Base-by-base conservation (phyloP, 208 protist genomes). In the Leptomonas pyrrhocoris region DNA sequence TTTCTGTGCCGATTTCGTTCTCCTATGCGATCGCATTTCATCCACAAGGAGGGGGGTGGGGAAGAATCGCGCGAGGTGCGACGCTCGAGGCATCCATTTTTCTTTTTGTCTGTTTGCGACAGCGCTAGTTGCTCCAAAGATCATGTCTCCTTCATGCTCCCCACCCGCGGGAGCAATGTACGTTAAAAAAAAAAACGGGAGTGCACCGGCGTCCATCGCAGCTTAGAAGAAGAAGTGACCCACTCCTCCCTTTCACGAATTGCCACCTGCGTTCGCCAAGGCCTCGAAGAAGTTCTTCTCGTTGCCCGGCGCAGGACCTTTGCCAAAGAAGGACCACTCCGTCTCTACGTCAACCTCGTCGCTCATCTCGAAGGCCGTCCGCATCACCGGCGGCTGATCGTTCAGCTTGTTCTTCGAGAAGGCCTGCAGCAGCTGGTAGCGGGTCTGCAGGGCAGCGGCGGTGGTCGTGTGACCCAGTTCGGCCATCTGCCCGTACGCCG, bases 351-450 rank as follows among this genome's bases (percentile, higher is more conserved):
- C 91, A 16, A 92, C 81, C 31, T 94, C 91, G 65, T 96, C 91
- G 62, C 86, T 90, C 88, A 96, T 91, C 74, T 96, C 91, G 60
- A 92, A 96, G 0, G 91, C 91, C 1, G 81, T 93, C 25, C 88
- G 91, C 78, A 90, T 74, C 45, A 96, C 73, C 16, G 88, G 88
- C 23, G 86, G 74, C 30, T 69, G 68, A 45, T 63, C 70, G 21
- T 71, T 70, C 38, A 96, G 63, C 31, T 75, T 88, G 25, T 92
- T 88, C 36, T 83, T 87, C 36, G 81, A 64, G 49, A 90, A 78
- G 30, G 80, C 84, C 70, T 90, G 83, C 16, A 96, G 74, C 36
- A 94, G 78, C 74, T 84, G 72, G 68, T 93, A 95, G 48, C 90
- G 81, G 57, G 48, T 74, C 71, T 82, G 80, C 23, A 95, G 73